phyloP scores from a whole-genome alignment of 2,329 filamentous ascomycete genomes.

The Aspergillus sp. region DNA sequence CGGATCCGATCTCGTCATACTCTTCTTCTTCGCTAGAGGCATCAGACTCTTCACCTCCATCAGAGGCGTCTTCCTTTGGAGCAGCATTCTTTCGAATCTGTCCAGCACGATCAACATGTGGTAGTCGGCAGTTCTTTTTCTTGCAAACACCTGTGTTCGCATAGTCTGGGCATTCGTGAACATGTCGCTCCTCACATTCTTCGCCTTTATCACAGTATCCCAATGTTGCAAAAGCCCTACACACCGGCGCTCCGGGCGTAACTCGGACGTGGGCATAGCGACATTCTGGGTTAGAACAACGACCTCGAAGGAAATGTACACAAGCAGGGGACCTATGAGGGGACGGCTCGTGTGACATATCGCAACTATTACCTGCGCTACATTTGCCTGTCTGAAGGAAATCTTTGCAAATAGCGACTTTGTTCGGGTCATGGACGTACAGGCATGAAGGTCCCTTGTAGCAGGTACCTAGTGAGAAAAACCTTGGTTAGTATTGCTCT shows the following conservation, averaged over 20 bases:
- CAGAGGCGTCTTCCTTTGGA: constrained; percentile 39
- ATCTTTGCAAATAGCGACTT: constrained; percentile 87
- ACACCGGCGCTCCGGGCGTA: constrained; percentile 74
- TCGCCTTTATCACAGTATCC: constrained; percentile 87
- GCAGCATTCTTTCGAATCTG: constrained; percentile 63
- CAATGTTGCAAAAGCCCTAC: constrained; percentile 77
- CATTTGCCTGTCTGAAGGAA: constrained; percentile 80
- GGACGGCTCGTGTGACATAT: constrained; percentile 83
- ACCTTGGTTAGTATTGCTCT: constrained; percentile 34
- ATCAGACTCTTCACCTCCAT: constrained; percentile 63
- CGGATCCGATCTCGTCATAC: constrained; percentile 63
- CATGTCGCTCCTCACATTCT: constrained; percentile 77
- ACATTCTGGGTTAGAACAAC: constrained; percentile 84
- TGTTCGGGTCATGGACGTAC: constrained; percentile 79
- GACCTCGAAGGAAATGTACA: constrained; percentile 84
- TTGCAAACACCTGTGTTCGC: constrained; percentile 85
- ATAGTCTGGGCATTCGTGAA: constrained; percentile 92
- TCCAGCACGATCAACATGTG: constrained; percentile 84
- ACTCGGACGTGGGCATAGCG: constrained; percentile 83
- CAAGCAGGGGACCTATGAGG: constrained; percentile 84
- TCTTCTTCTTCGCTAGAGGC: constrained; percentile 76
- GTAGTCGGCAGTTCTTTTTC: constrained; percentile 76
- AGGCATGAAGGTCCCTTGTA: constrained; percentile 76
- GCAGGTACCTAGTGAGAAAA: constrained; percentile 70
- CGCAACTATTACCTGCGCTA: constrained; percentile 73